Percentiles rank a stretch among this genome's conserved stretches.
Conservation (phyloP, 2,329 filamentous ascomycete species). For the Lasiodiplodia gonubiensis region DNA sequence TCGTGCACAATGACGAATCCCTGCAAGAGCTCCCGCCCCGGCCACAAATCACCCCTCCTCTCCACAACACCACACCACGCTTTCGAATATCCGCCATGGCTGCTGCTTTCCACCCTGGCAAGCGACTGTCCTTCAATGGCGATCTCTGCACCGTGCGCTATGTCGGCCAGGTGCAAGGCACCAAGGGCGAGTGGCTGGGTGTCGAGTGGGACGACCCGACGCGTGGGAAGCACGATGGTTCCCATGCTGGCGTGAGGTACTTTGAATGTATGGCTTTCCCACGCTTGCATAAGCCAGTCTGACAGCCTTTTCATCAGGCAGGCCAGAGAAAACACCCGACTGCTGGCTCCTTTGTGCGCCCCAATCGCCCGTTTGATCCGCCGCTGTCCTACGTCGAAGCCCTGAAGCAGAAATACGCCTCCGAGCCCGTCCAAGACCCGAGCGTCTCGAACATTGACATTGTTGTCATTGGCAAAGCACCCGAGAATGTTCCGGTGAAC, state of each 20-base stretch:
- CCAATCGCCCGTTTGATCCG: slow-evolving; percentile 71
- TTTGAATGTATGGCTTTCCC: slow-evolving; percentile 69
- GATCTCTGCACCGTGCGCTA: slow-evolving; percentile 85
- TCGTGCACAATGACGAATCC: slow-evolving; percentile 29
- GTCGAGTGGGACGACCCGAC: slow-evolving; percentile 94
- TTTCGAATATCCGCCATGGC: slow-evolving; percentile 4
- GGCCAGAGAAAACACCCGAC: slow-evolving; percentile 68
- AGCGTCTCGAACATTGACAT: slow-evolving; percentile 10
- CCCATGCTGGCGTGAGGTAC: slow-evolving; percentile 77
- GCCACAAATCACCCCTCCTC: neutral
- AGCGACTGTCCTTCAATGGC: slow-evolving; percentile 80
- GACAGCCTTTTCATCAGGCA: slow-evolving; percentile 51
- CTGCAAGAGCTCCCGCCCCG: slow-evolving; percentile 22
- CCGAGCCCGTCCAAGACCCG: slow-evolving; percentile 48
- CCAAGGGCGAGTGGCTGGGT: slow-evolving; percentile 82
- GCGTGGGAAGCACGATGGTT: slow-evolving; percentile 89
- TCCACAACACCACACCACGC: neutral
- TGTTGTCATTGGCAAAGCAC: slow-evolving; percentile 28
- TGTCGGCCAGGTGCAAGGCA: slow-evolving; percentile 75
- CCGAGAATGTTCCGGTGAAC: slow-evolving; percentile 35
- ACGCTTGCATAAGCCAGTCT: neutral
- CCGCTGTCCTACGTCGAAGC: slow-evolving; percentile 79
- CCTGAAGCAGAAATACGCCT: slow-evolving; percentile 81
- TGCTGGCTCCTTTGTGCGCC: slow-evolving; percentile 85
- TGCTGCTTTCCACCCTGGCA: slow-evolving; percentile 60